phyloP scores from a whole-genome alignment of 306 rosid species.

The Parietaria judaica region DNA sequence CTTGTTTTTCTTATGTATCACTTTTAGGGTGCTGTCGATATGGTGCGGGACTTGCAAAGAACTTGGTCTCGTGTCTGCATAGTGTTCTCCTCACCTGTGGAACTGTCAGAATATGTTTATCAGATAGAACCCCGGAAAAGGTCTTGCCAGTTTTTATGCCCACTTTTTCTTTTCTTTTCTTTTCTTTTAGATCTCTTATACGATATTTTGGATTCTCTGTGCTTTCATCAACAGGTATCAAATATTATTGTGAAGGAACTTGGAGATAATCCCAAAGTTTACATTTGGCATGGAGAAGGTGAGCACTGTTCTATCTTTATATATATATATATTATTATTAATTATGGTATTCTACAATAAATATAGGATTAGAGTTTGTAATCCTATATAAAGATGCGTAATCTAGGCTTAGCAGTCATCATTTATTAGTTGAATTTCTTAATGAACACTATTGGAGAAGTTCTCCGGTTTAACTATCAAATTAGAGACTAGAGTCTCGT shows the following conservation, averaged over 20 bases:
- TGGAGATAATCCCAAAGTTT: constrained; percentile 70
- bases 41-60: constrained; percentile 82
- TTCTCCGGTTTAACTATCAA: too few relatives aligned
- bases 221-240: constrained; percentile 46
- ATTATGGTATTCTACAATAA: background rate
- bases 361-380: too few relatives aligned
- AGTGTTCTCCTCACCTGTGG: constrained; percentile 73
- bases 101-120: constrained; percentile 84
- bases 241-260: constrained; percentile 55
- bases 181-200: background rate
- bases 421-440: too few relatives aligned
- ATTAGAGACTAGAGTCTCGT: too few relatives aligned
- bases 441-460: too few relatives aligned
- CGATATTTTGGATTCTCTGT: background rate
- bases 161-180: constrained; percentile 1
- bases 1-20: background rate
- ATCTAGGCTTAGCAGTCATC: too few relatives aligned
- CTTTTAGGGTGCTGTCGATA: constrained; percentile 68
- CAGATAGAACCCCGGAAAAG: constrained; percentile 79
- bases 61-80: constrained; percentile 51
- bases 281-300: constrained; percentile 86
- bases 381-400: too few relatives aligned
- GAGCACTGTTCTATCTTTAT: constrained; percentile 9
- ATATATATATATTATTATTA: background rate
- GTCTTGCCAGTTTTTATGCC: constrained; percentile 23